Evolutionary conservation across 805 yeast genomes (phyloP), one percentile per base, ranked within the genome.

Genomic region (Candida silvicultrix): DNA sequence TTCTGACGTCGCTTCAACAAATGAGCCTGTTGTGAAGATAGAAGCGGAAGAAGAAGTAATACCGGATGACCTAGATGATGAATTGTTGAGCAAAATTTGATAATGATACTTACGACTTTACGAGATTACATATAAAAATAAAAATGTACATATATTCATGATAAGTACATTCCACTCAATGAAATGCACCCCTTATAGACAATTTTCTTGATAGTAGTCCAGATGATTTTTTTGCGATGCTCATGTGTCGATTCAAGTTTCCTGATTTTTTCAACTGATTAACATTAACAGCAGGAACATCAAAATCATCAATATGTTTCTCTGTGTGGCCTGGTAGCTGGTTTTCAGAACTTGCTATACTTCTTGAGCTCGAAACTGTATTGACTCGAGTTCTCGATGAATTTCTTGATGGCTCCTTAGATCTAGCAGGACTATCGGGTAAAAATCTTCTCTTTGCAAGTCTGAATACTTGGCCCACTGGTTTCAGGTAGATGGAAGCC

Each of bases 401-500:
- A 6, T 40, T 39, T 22, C 55, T 44, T 14, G 54, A 51, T 4
- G 51, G 34, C n/a, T 38, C 51, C n/a, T 16, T 54, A n/a, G 48
- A 62, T 50, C 76, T 59, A 0, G 78, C 81, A 0, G 79, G 75
- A 38, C 85, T 80, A 8, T 59, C 52, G 0, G 77, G 69, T 35
- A 87, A 63, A 19, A 53, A 51, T 49, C 71, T 81, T 1, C 74
- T 64, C 50, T 76, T 82, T 2, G 85, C 73, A 31, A 76, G 62
- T 38, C 95, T 69, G 70, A 89, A 89, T 2, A 89, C 89, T 55
- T 78, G 85, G n/a, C 76, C 75, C 9, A 87, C 83, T 0, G 96
- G 95, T 54, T 89, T 85, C 55, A 90, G 67, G 58, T 89, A 92
- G 14, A 90, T 79, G 0, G 95, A 83, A 0, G 95, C 90, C 44